Base-by-base conservation (phyloP, 2,329 filamentous ascomycete genomes). In the Epichloe gansuensis region DNA sequence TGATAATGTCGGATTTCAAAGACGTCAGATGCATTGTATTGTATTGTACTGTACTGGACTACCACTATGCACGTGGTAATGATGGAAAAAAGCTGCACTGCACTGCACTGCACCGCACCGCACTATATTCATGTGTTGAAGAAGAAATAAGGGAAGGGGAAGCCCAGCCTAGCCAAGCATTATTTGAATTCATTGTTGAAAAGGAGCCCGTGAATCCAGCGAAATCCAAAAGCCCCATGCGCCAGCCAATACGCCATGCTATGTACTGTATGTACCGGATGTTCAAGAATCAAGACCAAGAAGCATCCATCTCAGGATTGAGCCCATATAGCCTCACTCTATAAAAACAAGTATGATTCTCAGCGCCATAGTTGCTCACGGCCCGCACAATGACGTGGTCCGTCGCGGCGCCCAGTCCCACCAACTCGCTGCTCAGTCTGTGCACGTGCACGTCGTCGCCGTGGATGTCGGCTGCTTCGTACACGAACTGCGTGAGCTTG, bases 271-370 rank as follows among this genome's bases (percentile, higher is more conserved):
- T 49, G 23, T 9, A 3, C 8, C n/a, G 1, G 4, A 25, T 43
- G 41, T 13, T 43, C 41, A 25, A 43, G 17, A 39, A 13, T 49
- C 47, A 48, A 31, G 46, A 27, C 46, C 23, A 38, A 17, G 34
- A 13, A 31, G 38, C 21, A 41, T 59, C 54, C 25, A 60, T 51
- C 35, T 74, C 64, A 35, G 52, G 39, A 47, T 56, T 59, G 17
- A 51, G 15, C 74, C 82, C 68, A 61, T 78, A 83, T 44, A 85
- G 53, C 52, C 74, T 68, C n/a, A 83, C 64, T 1, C 81, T 70
- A 65, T 85, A 86, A 59, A 86, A 76, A 61, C 82, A 85, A 3
- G 81, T 85, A 60, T 82, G 80, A 46, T 78, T 67, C 27, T 60
- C 62, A 9, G 72, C 68, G 13, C 81, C 81, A 59, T 81, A 75